Evolutionary conservation across 2,329 filamentous ascomycete species (phyloP).

Genomic region (Dothideomycetidae sp.): DNA sequence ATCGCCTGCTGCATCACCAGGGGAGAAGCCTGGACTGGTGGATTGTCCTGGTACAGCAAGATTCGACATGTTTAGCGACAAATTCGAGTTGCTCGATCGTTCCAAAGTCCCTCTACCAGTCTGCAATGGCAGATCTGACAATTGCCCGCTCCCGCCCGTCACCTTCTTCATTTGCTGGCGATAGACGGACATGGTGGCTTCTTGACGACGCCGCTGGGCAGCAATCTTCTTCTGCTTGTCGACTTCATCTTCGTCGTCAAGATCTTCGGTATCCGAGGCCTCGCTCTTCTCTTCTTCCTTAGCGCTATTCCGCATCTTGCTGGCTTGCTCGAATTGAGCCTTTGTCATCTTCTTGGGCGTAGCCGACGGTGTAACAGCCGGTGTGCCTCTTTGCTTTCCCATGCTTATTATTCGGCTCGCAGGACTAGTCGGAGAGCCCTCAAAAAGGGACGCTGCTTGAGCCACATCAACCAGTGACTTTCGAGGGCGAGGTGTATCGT

Average conservation of each 20-base stretch:
- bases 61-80: constrained; percentile 6
- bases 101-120: constrained; percentile 41
- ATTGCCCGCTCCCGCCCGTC: constrained; percentile 53
- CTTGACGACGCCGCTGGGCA: constrained; percentile 71
- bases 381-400: constrained; percentile 5
- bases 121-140: constrained; percentile 28
- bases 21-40: constrained; percentile 5
- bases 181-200: constrained; percentile 79
- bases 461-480: constrained; percentile 7
- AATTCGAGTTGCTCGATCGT: constrained; percentile 30
- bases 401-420: constrained; percentile 20
- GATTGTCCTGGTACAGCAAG: not conserved
- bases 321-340: constrained; percentile 68
- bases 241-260: constrained; percentile 60
- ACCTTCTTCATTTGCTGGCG: constrained; percentile 96
- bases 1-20: constrained; percentile 28
- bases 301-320: constrained; percentile 32
- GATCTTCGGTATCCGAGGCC: constrained; percentile 45
- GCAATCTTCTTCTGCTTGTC: constrained; percentile 61
- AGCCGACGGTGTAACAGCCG: constrained; percentile 3
- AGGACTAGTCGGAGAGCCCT: constrained; percentile 21
- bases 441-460: constrained; percentile 18
- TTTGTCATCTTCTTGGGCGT: constrained; percentile 69
- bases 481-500: constrained; percentile 10
- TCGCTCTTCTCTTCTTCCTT: constrained; percentile 33